Evolutionary conservation across 2,329 filamentous ascomycete genomes (phyloP), one percentile per base, ranked within the genome.

Genomic region (Westerdykella sp.): DNA sequence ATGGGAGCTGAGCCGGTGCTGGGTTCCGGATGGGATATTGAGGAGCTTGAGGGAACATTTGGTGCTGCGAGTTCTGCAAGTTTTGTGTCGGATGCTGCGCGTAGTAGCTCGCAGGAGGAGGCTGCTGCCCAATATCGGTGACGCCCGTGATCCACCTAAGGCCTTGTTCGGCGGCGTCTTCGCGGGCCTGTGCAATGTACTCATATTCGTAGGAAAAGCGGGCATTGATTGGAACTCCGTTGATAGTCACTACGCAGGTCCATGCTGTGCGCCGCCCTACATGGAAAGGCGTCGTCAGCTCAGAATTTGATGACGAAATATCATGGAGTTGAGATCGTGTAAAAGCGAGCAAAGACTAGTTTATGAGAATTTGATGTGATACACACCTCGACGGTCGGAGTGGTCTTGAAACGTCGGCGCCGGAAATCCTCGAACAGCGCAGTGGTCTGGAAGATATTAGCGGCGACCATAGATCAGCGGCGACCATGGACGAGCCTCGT

Each of bases 201-300:
- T 47, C 45, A 6, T 62, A 61, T 41, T 67, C 63, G 48, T 68
- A 68, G 60, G 59, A 67, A 46, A 59, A 68, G n/a, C 57, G 55
- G 4, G 65, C 65, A 6, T 53, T 45, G 37, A 60, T 62, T 1
- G 51, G 48, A 12, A 28, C 45, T 23, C 55, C 56, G n/a, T 58
- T 55, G 40, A 66, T 45, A 10, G 49, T 39, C 12, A 56, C 58
- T 32, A 61, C 47, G 40, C 57, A 60, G 16, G 57, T 60, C 65
- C 65, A 68, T 12, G 65, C 65, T 6, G 65, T 68, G 11, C 65
- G 56, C 32, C 63, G 63, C 40, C 64, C 64, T 68, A 39, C n/a
- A 18, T 11, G 18, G 18, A 28, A 31, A 7, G 11, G 10, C 28
- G 4, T 9, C 11, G 11, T 28, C 11, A 28, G 30, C 13, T 41